Conservation (phyloP, 352 stramenopile species). For the Phytophthora brassicae region DNA sequence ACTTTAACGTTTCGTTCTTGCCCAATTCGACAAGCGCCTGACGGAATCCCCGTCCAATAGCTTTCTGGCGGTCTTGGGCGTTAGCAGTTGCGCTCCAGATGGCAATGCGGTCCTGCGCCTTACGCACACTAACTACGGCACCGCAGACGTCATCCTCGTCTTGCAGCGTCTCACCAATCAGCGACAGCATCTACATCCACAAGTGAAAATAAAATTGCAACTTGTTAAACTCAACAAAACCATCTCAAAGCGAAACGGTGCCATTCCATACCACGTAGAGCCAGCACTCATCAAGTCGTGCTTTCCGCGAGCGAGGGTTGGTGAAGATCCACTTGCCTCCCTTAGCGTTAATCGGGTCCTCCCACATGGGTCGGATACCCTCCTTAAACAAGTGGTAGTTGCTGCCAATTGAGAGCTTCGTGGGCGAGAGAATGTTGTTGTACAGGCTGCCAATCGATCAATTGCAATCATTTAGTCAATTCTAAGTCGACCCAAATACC, state of each 20-base stretch:
- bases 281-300: conserved; percentile 95
- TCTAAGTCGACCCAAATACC: no score
- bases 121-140: conserved; percentile 94
- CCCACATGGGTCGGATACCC: conserved; percentile 96
- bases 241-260: background rate
- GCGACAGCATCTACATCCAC: conserved; percentile 84
- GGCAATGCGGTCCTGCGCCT: conserved; percentile 94
- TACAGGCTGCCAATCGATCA: conserved; percentile 59
- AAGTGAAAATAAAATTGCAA: background rate
- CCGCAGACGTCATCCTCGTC: conserved; percentile 94
- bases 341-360: conserved; percentile 94
- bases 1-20: conserved; percentile 90
- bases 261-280: conserved; percentile 87
- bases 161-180: conserved; percentile 96
- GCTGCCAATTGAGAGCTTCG: conserved; percentile 87
- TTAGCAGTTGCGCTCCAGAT: conserved; percentile 92
- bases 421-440: conserved; percentile 94
- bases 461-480: conserved; percentile 6
- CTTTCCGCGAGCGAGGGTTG: conserved; percentile 92
- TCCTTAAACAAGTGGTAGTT: conserved; percentile 99
- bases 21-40: conserved; percentile 77
- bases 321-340: conserved; percentile 98
- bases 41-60: conserved; percentile 81
- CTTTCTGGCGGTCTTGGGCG: conserved; percentile 72
- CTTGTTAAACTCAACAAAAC: conserved; percentile 3